Conservation (phyloP, 805 yeast species). For the Schwanniomyces polymorphus region DNA sequence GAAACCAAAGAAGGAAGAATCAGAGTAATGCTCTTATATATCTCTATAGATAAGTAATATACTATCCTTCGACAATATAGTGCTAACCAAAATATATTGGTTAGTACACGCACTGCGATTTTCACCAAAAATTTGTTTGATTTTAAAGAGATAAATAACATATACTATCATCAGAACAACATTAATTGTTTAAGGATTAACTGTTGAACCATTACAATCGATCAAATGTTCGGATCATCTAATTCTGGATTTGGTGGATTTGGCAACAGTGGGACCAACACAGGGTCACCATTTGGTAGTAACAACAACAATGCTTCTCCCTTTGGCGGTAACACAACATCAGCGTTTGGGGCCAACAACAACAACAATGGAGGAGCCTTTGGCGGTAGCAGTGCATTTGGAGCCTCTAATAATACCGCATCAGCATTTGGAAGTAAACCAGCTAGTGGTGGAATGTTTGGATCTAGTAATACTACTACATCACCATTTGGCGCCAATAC, state of each 20-base stretch:
- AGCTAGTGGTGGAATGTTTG: constrained; percentile 24
- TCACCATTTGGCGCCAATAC: constrained; percentile 27
- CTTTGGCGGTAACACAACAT: constrained; percentile 19
- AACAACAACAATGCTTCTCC: constrained; percentile 22
- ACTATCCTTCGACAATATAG: too few relatives aligned
- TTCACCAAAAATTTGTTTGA: constrained; percentile 1
- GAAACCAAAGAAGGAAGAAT: constrained; percentile 6
- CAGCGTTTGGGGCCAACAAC: constrained; percentile 26
- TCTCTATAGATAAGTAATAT: too few relatives aligned
- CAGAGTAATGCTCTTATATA: too few relatives aligned
- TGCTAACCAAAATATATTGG: too few relatives aligned
- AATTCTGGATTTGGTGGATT: constrained; percentile 56
- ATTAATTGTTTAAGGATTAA: neutral
- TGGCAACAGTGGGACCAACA: constrained; percentile 22
- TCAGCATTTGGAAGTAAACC: constrained; percentile 24
- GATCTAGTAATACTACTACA: constrained; percentile 19
- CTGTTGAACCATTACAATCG: neutral
- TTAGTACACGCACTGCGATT: constrained; percentile 2
- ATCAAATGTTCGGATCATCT: constrained; percentile 48
- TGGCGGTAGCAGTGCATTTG: constrained; percentile 24
- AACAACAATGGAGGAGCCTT: constrained; percentile 21
- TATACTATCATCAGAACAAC: neutral
- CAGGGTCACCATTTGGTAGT: constrained; percentile 38
- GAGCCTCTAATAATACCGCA: constrained; percentile 12
- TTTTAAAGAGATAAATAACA: neutral